These are phyloP conservation scores for Phytopythium mirpurense DNA, from an alignment of 352 stramenopile genomes.

Conservation along the genomic window DNA sequence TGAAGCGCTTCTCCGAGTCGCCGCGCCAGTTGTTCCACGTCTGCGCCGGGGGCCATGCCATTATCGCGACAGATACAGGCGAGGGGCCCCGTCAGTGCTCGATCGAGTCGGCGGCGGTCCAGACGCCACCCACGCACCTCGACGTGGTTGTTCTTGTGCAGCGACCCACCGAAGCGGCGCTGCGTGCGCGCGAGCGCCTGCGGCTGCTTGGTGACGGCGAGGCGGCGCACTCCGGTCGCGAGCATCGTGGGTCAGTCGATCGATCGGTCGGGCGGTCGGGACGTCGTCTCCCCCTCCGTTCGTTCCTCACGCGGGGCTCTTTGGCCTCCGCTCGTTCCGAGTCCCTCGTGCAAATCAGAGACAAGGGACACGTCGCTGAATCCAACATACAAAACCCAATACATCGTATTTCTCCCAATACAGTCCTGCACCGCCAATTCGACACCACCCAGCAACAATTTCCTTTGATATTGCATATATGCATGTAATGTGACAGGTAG, in stretches of 20 bases:
- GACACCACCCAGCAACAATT: too few species aligned
- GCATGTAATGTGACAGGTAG: too few species aligned
- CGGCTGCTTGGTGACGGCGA: slow-evolving; percentile 28
- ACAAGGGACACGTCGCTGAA: too few species aligned
- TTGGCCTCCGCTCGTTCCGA: too few species aligned
- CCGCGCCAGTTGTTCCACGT: slow-evolving; percentile 87
- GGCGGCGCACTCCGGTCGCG: slow-evolving; percentile 41
- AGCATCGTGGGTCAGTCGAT: slow-evolving; percentile 47
- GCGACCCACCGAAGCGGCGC: slow-evolving; percentile 66
- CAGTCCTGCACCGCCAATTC: too few species aligned
- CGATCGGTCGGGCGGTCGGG: slow-evolving; percentile 3
- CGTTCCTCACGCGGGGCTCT: too few species aligned
- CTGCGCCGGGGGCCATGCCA: slow-evolving; percentile 14
- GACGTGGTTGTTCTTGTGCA: slow-evolving; percentile 82
- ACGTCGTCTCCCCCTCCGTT: background rate
- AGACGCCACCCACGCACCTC: slow-evolving; percentile 30
- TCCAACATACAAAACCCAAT: too few species aligned
- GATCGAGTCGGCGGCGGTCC: background rate
- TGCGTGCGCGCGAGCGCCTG: slow-evolving; percentile 52
- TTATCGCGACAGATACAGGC: background rate
- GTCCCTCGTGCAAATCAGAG: too few species aligned
- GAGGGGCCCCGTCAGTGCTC: background rate
- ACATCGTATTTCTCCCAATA: too few species aligned
- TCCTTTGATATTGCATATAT: too few species aligned
- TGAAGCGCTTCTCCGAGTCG: slow-evolving; percentile 81